A percentile compares a stretch with the other conserved stretches of the same genome.
Evolutionary conservation across 129 eudicot species (phyloP).

Genomic region (Sambucus nigra): DNA sequence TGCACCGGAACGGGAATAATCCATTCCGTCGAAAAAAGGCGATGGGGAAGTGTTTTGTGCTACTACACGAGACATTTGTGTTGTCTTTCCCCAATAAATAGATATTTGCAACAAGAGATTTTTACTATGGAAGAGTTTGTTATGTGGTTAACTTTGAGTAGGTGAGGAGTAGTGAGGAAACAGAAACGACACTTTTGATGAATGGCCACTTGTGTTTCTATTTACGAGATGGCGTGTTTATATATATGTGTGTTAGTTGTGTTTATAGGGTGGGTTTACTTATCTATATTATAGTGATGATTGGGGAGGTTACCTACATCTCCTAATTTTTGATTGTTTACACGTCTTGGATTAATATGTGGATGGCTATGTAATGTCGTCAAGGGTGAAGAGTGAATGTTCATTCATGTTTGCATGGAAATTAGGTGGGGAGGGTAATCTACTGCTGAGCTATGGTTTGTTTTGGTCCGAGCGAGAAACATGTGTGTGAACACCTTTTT

Average conservation of each 20-base stretch:
- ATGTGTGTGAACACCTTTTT: too few relatives aligned
- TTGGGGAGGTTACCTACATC: constrained; percentile 32
- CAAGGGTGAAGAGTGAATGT: background rate
- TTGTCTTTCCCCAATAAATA: background rate
- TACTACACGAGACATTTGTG: constrained; percentile 28
- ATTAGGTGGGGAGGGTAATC: constrained; percentile 38
- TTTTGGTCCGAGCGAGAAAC: background rate
- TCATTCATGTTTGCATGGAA: background rate
- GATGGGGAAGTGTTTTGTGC: constrained; percentile 7
- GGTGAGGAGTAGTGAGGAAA: too few relatives aligned
- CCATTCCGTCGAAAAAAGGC: constrained; percentile 9
- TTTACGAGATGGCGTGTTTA: too few relatives aligned
- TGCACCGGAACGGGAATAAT: constrained; percentile 8
- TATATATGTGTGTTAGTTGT: too few relatives aligned
- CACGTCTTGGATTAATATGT: constrained; percentile 15
- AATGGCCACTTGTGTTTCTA: too few relatives aligned
- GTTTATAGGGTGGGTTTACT: too few relatives aligned
- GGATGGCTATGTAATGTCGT: background rate
- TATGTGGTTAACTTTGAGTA: too few relatives aligned
- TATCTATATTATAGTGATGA: background rate
- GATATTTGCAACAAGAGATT: background rate
- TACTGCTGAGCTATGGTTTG: background rate
- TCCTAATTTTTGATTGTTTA: constrained; percentile 24
- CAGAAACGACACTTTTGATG: too few relatives aligned
- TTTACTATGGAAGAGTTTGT: background rate